Base-by-base conservation (phyloP, 2,329 filamentous ascomycete species). In the Keithomyces neogunnii region DNA sequence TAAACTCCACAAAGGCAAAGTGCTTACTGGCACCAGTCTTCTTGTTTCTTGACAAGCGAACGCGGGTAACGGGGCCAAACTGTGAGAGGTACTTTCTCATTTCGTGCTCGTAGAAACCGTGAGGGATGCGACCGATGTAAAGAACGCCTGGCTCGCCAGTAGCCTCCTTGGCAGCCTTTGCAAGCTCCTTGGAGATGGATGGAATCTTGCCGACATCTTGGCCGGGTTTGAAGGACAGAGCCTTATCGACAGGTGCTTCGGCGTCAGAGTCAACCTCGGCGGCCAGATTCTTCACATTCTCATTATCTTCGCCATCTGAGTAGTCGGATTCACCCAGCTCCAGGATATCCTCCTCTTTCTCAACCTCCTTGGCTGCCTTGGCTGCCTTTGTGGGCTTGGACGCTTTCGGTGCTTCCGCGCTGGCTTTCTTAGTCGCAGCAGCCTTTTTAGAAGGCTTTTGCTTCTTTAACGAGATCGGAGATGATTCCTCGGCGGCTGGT, bases 81-180 rank as follows among this genome's bases (percentile, higher is more conserved):
- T 99, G 93, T 50, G 84, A 81, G 66, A 97, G 95, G 76, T 97
- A 99, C 57, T 85, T 83, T 60, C 82, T 84, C 86, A 99, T 95
- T 72, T 97, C 87, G 63, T 90, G 82, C 73, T 99, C 93, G 77
- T 92, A 97, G 81, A 99, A 99, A 72, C 93, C 73, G 71, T 93
- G 89, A 39, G 91, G 91, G 54, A 96, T 85, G 57, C 90, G 89
- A 65, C 89, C 90, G 62, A 99, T 78, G 71, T 96, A 97, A 63
- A 97, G 78, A 40, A 93, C 85, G 45, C 91, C 92, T 1, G 88
- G 81, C 48, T 80, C 77, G 45, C 77, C 74, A 51, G 73, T 72
- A 26, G 63, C 62, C 31, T 59, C 61, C 58, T 70, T 66, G 30
- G 71, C 68, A 28, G 74, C 70, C 59, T 75, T 72, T 56, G 69